Conservation (phyloP, 257 asterid genomes). For the Thymus quinquecostatus region DNA sequence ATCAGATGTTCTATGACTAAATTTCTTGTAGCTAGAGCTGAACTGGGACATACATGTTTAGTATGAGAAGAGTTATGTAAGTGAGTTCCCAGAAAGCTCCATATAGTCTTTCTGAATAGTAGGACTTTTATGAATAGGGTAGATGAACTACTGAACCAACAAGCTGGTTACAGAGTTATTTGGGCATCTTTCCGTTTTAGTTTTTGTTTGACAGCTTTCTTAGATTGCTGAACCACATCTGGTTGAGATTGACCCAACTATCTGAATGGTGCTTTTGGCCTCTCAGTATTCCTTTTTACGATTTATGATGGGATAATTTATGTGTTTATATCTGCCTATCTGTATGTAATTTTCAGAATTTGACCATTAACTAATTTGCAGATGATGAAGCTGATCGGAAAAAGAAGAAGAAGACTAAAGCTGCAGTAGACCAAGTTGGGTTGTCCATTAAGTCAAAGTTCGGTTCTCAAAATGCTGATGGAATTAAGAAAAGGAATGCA, state of each 20-base stretch:
- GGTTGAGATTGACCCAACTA: slow-evolving; percentile 4
- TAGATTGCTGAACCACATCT: not conserved
- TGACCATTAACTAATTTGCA: slow-evolving; percentile 42
- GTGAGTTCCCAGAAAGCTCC: slow-evolving; percentile 1
- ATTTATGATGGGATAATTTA: not conserved
- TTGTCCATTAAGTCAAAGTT: slow-evolving; percentile 49
- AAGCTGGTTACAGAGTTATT: not conserved
- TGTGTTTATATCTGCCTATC: slow-evolving; percentile 3
- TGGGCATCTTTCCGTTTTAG: not conserved
- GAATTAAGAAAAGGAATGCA: slow-evolving; percentile 52
- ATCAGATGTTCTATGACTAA: not conserved
- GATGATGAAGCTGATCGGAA: slow-evolving; percentile 87
- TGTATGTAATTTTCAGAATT: slow-evolving; percentile 21
- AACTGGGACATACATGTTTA: not conserved
- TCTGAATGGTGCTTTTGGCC: slow-evolving; percentile 15
- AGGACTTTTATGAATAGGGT: not conserved
- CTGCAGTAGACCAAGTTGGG: slow-evolving; percentile 56
- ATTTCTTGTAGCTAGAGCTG: not conserved
- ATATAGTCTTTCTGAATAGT: not conserved
- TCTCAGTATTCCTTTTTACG: not conserved
- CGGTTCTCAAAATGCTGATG: slow-evolving; percentile 57
- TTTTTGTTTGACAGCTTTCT: not conserved
- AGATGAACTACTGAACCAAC: not conserved
- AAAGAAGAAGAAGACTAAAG: slow-evolving; percentile 74
- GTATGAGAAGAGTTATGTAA: not conserved